These are phyloP conservation scores for Chrysoporthe cubensis DNA, from an alignment of 2,329 filamentous ascomycete species.

Conservation along the genomic window DNA sequence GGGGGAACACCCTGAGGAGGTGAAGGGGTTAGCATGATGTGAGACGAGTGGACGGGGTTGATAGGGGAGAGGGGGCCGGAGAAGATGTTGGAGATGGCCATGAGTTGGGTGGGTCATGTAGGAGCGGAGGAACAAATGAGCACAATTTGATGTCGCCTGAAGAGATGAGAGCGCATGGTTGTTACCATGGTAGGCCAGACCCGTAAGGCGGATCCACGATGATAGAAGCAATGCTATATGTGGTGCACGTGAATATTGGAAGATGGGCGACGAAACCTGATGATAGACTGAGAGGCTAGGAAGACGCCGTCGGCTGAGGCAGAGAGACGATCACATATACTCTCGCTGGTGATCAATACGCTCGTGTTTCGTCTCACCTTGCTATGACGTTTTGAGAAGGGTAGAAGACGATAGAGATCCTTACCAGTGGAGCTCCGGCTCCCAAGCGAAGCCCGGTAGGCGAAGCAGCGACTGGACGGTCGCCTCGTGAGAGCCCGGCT, in stretches of 20 bases:
- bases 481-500: conserved; percentile 7
- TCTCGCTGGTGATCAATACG: neutral
- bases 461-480: conserved; percentile 18
- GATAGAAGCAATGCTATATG: too few relatives aligned
- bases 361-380: neutral
- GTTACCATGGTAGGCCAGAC: too few relatives aligned
- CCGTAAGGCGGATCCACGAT: too few relatives aligned
- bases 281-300: too few relatives aligned
- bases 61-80: neutral
- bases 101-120: neutral
- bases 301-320: too few relatives aligned
- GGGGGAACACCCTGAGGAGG: conserved; percentile 5
- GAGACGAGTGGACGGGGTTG: neutral
- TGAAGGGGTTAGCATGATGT: neutral
- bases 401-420: neutral
- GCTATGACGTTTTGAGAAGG: neutral
- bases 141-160: too few relatives aligned
- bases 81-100: too few relatives aligned
- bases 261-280: too few relatives aligned
- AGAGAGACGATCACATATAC: too few relatives aligned
- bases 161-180: too few relatives aligned
- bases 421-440: conserved; percentile 11
- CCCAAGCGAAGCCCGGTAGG: conserved; percentile 24
- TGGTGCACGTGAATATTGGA: too few relatives aligned
- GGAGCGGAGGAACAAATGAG: too few relatives aligned